Base-by-base conservation (phyloP, 352 stramenopile genomes). In the Phytopythium kandeliae region DNA sequence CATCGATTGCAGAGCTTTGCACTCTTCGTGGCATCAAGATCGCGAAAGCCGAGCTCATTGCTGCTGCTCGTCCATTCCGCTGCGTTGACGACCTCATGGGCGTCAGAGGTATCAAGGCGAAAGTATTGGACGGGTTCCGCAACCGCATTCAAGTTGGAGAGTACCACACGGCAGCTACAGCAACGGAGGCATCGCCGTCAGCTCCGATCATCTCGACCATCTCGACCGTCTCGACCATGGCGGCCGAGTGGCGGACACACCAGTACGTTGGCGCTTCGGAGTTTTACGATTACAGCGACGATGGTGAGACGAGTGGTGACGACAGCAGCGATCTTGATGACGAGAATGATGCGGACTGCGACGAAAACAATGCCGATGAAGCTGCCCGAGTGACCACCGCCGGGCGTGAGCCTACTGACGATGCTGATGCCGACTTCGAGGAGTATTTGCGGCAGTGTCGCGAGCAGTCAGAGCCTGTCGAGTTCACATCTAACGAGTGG, bases 1-100 rank as follows among this genome's bases (percentile, higher is more conserved):
- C 74, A 12, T 70, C 60, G 13, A 35, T 57, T 8, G 42, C n/a
- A 5, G 61, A 82, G 48, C 55, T 90, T 6, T 31, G 63, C 48
- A 47, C 47, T 12, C 55, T 90, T 0, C 63, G 57, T 15, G 76
- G 70, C 5, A 59, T 90, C 19, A 73, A 73, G 6, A 61, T 60
- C 0, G 50, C 46, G 16, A 48, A 74, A 10, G 76, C 74, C 6
- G 46, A 72, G 48, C 62, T 60, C 2, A 90, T 87, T 43, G 35
- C 82, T 7, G 49, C 65, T 1, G 57, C 56, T 1, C 63, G 78
- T 25, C 78, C 78, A 2, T 87, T 86, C 51, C 34, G 58, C 12
- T 55, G 67, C 2, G 72, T 69, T 15, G 67, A 82, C 41, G 75
- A 85, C 34, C 38, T 89, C 15, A 46, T 80, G 48, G 61, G 54